Base-by-base conservation (phyloP, 164 flowering plant genomes). In the Piper betle region DNA sequence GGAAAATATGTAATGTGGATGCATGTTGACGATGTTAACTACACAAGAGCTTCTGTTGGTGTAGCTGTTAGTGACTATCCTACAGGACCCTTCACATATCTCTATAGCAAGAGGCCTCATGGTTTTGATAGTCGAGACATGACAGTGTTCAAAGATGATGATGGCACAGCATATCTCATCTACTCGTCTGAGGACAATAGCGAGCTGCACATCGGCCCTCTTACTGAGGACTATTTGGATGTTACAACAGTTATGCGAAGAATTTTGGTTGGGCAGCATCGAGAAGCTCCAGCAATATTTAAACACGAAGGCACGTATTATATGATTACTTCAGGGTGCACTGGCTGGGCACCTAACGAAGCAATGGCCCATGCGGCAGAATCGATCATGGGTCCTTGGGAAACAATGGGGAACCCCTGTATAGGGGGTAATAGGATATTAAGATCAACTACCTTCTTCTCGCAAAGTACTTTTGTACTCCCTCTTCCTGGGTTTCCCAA, bases 251-350 rank as follows among this genome's bases (percentile, higher is more conserved):
- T 59, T 3, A 64, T 85, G 87, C 72, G 73, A 65, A 74, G 83
- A 66, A 64, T 87, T 74, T 81, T 94, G 13, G 79, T 84, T 7
- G 96, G 96, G 8, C 86, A 82, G 62, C 93, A 80, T 68, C 73
- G 99, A 41, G 99, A 94, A 77, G 99, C 99, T 12, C 99, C 99
- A 0, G 95, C 94, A 5, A 43, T 94, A 38, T 94, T 94, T 73
- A 94, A 91, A 78, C 70, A 82, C 59, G 64, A 76, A 53, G 87
- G 88, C 20, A 94, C 96, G 1, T 90, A 94, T 62, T 93, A 93
- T 79, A 93, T 90, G 99, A 77, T 90, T 73, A 93, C 99, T 16
- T 93, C 97, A 4, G 97, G 97, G 20, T 93, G 96, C 84, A 81
- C 91, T 0, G 97, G 99, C 6, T 93, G 99, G 99, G 92, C 95